Conservation (phyloP, 805 yeast species). For the Ogataea thermomethanolica region DNA sequence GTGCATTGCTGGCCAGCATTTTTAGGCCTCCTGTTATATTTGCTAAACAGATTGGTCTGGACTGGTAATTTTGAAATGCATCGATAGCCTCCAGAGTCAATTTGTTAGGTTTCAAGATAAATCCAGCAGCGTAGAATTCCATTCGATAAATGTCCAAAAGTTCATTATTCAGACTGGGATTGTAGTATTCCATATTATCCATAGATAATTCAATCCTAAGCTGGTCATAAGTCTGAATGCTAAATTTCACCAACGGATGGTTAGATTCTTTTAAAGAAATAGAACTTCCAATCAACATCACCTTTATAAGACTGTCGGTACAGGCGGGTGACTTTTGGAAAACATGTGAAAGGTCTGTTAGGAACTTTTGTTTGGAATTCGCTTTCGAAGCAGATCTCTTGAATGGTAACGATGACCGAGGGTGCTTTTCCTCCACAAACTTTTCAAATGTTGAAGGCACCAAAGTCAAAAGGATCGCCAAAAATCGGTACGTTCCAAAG, state of each 20-base stretch:
- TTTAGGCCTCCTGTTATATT: constrained; percentile 26
- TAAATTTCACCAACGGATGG: constrained; percentile 30
- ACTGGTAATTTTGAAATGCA: constrained; percentile 16
- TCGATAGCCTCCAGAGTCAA: constrained; percentile 14
- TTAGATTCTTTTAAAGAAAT: constrained; percentile 24
- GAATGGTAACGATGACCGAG: constrained; percentile 21
- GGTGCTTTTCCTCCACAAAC: constrained; percentile 21
- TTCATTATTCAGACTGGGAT: constrained; percentile 17
- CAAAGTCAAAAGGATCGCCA: constrained; percentile 34
- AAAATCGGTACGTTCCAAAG: constrained; percentile 30
- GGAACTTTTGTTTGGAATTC: constrained; percentile 25
- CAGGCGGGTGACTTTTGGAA: constrained; percentile 24
- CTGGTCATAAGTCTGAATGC: constrained; percentile 23
- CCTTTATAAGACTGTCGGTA: constrained; percentile 31
- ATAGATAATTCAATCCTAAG: constrained; percentile 29
- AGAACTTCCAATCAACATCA: constrained; percentile 35
- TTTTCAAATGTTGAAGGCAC: constrained; percentile 32
- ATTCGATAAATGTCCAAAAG: constrained; percentile 23
- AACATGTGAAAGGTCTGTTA: constrained; percentile 24
- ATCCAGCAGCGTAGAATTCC: constrained; percentile 25
- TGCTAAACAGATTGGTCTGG: constrained; percentile 15
- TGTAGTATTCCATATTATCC: constrained; percentile 26
- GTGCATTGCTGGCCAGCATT: constrained; percentile 22
- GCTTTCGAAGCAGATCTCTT: constrained; percentile 24
- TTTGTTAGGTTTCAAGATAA: constrained; percentile 20